Base-by-base conservation (phyloP, 2,329 filamentous ascomycete species). In the Botrytis deweyae region DNA sequence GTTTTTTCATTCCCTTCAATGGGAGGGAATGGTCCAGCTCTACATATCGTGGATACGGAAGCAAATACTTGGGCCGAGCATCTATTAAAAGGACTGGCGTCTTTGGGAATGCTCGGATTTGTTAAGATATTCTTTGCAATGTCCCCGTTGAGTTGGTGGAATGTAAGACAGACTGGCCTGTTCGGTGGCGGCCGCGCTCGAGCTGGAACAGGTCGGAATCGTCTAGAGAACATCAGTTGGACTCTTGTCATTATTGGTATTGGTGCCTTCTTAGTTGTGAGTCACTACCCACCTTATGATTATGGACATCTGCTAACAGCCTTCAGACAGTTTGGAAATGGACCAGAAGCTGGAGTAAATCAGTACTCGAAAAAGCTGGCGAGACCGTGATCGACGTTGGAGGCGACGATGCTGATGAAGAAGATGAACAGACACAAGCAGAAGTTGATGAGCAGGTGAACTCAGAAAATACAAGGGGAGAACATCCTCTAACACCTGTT, bases 31-130 rank as follows among this genome's bases (percentile, higher is more conserved):
- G 59, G 83, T 86, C 63, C 65, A 22, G 14, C 29, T 55, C 67
- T 78, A 83, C 61, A 79, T 77, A 52, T 78, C 75, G 65, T 83
- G 83, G 86, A 88, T 18, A 84, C 88, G 52, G 86, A 88, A 74
- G 81, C 86, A 20, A 83, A 83, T 1, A 88, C 89, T 1, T 98
- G 95, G 95, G 79, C 86, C 10, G 90, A 93, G 78, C 96, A 99
- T 81, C 96, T 98, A 78, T 76, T 92, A 74, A 98, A 98, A 82
- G 96, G 96, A 0, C 87, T 98, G 77, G 91, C 95, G n/a, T 95
- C 93, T 8, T 87, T 98, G 68, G 96, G 96, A 12, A 84, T 98
- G 10, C 84, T 98, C 29, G 95, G 95, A 0, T 92, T 97, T 75
- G 82, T 94, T 73, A 97, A 97, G 83, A 91, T 92, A 42, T 85